These are phyloP conservation scores for Beauveria caledonica DNA, from an alignment of 2,329 filamentous ascomycete genomes.

Conservation along the genomic window DNA sequence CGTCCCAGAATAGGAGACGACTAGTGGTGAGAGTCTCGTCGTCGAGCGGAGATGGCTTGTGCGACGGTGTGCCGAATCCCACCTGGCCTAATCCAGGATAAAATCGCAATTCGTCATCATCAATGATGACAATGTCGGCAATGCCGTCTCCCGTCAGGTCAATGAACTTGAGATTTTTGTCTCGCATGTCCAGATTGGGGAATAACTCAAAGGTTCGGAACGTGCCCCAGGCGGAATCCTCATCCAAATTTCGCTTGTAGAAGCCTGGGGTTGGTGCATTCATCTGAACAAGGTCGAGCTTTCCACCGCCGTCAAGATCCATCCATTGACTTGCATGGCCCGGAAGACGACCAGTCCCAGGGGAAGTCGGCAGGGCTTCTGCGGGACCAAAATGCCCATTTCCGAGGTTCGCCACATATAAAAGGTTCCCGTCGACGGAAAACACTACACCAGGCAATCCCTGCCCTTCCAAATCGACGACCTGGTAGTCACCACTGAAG, in stretches of 20 bases:
- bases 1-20: constrained; percentile 13
- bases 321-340: background rate
- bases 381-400: constrained; percentile 1
- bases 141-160: constrained; percentile 14
- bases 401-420: background rate
- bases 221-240: background rate
- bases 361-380: background rate
- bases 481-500: constrained; percentile 2
- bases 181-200: background rate
- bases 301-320: constrained; percentile 8
- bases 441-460: constrained; percentile 4
- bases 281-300: constrained; percentile 4
- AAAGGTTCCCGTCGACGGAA: background rate
- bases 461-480: constrained; percentile 7
- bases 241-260: constrained; percentile 3
- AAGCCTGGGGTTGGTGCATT: background rate
- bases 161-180: constrained; percentile 6
- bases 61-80: background rate
- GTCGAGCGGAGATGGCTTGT: background rate
- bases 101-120: constrained; percentile 10
- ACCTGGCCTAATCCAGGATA: constrained; percentile 12
- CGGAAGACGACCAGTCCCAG: background rate
- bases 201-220: constrained; percentile 4
- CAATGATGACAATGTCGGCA: constrained; percentile 17
- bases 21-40: background rate